These are phyloP conservation scores for Myxozyma sirexii DNA, from an alignment of 805 yeast species.

Conservation along the genomic window DNA sequence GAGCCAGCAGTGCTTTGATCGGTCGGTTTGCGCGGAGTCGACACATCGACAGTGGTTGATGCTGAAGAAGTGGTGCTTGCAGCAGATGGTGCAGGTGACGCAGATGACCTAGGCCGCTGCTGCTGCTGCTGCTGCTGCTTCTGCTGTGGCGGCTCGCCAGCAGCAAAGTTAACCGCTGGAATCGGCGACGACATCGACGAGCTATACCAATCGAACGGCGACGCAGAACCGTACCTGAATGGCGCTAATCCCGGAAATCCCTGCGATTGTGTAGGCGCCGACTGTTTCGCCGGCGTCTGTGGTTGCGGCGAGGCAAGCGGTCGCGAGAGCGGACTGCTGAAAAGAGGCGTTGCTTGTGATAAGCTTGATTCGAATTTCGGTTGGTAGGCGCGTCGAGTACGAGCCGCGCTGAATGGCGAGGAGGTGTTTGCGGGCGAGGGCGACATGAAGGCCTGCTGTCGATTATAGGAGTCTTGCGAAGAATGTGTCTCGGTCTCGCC, in stretches of 20 bases:
- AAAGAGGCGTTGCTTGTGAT: neutral
- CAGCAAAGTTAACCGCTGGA: neutral
- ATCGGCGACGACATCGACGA: constrained; percentile 13
- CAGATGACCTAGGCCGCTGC: neutral
- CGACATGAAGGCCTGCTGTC: constrained; percentile 15
- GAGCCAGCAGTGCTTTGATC: neutral
- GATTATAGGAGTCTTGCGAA: neutral
- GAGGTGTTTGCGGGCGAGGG: constrained; percentile 15
- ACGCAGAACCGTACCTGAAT: constrained; percentile 7
- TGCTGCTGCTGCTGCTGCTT: constrained; percentile 4
- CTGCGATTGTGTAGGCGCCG: neutral
- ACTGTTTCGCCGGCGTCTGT: constrained; percentile 1
- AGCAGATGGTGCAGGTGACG: constrained; percentile 18
- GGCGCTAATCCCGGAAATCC: constrained; percentile 9
- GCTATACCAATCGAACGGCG: constrained; percentile 18
- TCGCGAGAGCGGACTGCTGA: constrained; percentile 1
- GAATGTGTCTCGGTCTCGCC: neutral
- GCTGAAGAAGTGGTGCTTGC: constrained; percentile 3
- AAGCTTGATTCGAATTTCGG: constrained; percentile 4
- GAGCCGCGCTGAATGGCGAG: constrained; percentile 16
- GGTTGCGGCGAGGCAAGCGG: constrained; percentile 1
- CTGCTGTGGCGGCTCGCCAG: neutral
- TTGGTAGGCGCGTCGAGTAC: constrained; percentile 9
- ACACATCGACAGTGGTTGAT: neutral
- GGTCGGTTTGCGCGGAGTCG: neutral